phyloP scores from a whole-genome alignment of 2,329 filamentous ascomycete genomes.

The Ophiocordyceps camponoti-saundersi region DNA sequence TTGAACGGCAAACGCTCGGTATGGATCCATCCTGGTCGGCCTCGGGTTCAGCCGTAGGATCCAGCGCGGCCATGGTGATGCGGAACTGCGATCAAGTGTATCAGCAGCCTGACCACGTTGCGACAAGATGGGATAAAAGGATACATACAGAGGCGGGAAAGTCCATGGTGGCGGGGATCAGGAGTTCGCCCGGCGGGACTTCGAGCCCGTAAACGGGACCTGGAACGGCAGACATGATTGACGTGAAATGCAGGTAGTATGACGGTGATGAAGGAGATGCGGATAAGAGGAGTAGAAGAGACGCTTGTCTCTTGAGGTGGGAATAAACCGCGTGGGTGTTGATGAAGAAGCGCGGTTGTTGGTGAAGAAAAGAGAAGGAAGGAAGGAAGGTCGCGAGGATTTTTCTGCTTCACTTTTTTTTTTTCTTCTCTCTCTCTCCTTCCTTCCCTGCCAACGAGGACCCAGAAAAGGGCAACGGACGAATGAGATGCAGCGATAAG shows the following conservation, averaged over 20 bases:
- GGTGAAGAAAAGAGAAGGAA: too few species aligned
- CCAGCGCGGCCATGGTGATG: conserved; percentile 96
- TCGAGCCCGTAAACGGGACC: conserved; percentile 85
- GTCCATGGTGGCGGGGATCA: conserved; percentile 63
- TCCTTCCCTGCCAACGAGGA: conserved; percentile 2
- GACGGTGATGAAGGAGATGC: background rate
- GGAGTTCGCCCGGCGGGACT: conserved; percentile 69
- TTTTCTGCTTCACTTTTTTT: conserved; percentile 16
- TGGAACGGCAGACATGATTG: conserved; percentile 38
- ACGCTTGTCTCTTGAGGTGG: too few species aligned
- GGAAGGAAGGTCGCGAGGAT: background rate
- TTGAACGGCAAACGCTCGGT: conserved; percentile 55
- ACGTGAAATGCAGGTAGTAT: conserved; percentile 1
- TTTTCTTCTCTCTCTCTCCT: conserved; percentile 1
- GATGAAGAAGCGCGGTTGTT: background rate
- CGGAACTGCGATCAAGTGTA: conserved; percentile 55
- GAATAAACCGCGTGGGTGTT: background rate
- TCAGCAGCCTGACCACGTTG: conserved; percentile 8
- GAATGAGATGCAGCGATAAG: conserved; percentile 16
- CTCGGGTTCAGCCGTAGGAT: conserved; percentile 64
- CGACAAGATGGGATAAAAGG: background rate
- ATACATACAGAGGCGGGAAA: conserved; percentile 68
- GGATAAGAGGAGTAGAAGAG: background rate
- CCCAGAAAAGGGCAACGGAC: conserved; percentile 3
- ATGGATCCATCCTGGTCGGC: conserved; percentile 44